Base-by-base conservation (phyloP, 2,329 filamentous ascomycete species). In the Colletotrichum limetticola region DNA sequence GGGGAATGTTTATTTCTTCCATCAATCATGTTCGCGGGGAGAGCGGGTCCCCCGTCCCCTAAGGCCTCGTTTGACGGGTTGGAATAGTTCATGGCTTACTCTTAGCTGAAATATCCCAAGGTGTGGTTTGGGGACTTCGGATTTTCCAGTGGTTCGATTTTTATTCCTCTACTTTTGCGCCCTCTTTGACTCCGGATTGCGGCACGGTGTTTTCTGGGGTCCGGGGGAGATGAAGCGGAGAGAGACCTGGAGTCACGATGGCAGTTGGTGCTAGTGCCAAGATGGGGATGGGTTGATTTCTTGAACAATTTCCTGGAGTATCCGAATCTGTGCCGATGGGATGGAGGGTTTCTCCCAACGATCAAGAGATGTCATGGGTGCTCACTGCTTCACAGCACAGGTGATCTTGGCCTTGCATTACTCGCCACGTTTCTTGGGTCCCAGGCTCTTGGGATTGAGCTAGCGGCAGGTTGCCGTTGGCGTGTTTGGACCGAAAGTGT, bases 1-100 rank as follows among this genome's bases (percentile, higher is more conserved):
- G 59, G 66, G 69, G 58, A 46, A 59, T 53, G 42, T 19, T 46
- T n/a, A 62, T 62, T 72, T 64, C 66, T 72, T 72, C 70, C 66
- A 60, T 72, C 70, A 72, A 72, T 72, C 66, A 72, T 16, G 16
- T 37, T 46, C 58, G 52, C 16, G 30, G 49, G 37, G 22, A 24
- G 22, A 53, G 66, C 53, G 53, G 70, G 30, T 11, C 42, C 59
- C 24, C 28, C 14, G 24, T 22, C 53, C 24, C 52, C 24, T 11
- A 16, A 4, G 35, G 7, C 24, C 22, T 26, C 42, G 19, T 49
- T 49, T 49, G 42, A 49, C 42, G 19, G 42, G 42, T 11, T 49
- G 42, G 42, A 49, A 5, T 49, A 49, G 19, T 22, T 22, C 16
- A 24, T 30, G 42, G 42, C 19, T 14, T 19, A 32, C 28, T 32